Conservation (phyloP, 805 yeast species). For the Priceomyces carsonii region DNA sequence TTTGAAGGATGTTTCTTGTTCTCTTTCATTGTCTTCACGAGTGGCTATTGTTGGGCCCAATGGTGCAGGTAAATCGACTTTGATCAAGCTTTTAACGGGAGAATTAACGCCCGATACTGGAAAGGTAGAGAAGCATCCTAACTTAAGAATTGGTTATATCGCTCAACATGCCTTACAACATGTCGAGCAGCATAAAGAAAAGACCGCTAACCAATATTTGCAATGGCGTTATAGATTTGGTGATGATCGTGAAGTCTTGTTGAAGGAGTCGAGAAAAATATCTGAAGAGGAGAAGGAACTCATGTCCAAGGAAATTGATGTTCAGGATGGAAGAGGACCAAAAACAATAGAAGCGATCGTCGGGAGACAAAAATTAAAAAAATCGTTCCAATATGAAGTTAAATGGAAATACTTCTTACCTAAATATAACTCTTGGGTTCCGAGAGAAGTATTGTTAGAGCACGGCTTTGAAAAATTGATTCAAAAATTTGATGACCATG, state of each 20-base stretch:
- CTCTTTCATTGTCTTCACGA: conserved; percentile 93
- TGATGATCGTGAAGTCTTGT: conserved; percentile 93
- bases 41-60: conserved; percentile 97
- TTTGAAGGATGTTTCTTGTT: conserved; percentile 74
- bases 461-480: conserved; percentile 49
- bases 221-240: conserved; percentile 99
- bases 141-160: conserved; percentile 95
- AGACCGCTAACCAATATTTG: conserved; percentile 94
- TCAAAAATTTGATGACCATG: conserved; percentile 48
- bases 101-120: conserved; percentile 87
- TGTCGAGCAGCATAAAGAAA: conserved; percentile 95
- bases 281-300: conserved; percentile 71
- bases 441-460: conserved; percentile 77
- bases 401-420: conserved; percentile 90
- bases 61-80: conserved; percentile 98
- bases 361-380: conserved; percentile 96
- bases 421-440: conserved; percentile 89
- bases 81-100: conserved; percentile 90
- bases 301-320: conserved; percentile 76
- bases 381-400: conserved; percentile 93
- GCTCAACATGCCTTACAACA: conserved; percentile 99
- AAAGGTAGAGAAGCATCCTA: conserved; percentile 95
- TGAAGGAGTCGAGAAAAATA: conserved; percentile 90
- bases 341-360: conserved; percentile 91
- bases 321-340: conserved; percentile 85